These are phyloP conservation scores for Groenewaldozyma sp. DNA, from an alignment of 1,139 yeast genomes.

Conservation along the genomic window DNA sequence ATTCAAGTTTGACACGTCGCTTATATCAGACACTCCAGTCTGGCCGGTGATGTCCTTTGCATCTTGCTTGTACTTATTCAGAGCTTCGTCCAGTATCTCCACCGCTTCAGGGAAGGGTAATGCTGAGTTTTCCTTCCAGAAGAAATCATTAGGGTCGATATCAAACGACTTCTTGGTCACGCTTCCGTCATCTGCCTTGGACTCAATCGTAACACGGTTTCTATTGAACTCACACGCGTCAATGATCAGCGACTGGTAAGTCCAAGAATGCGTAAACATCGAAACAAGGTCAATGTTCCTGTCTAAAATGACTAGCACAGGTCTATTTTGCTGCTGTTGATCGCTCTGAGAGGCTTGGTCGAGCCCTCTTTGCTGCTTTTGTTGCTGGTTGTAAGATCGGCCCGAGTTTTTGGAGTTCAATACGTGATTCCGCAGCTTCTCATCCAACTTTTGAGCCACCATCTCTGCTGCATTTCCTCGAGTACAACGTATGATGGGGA, in stretches of 20 bases:
- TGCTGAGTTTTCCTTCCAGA: slow-evolving; percentile 78
- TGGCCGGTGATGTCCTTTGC: slow-evolving; percentile 77
- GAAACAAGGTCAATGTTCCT: slow-evolving; percentile 84
- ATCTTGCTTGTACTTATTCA: slow-evolving; percentile 71
- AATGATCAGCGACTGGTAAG: slow-evolving; percentile 90
- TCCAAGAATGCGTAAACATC: slow-evolving; percentile 97
- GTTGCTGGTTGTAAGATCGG: slow-evolving; percentile 23
- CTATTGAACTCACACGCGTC: slow-evolving; percentile 79
- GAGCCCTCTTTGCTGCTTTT: too few relatives aligned
- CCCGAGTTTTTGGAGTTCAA: slow-evolving; percentile 46
- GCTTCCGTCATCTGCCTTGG: slow-evolving; percentile 34
- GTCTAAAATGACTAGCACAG: slow-evolving; percentile 75
- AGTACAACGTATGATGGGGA: slow-evolving; percentile 88
- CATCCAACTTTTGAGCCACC: slow-evolving; percentile 79
- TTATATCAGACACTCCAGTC: slow-evolving; percentile 60
- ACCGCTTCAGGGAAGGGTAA: slow-evolving; percentile 97
- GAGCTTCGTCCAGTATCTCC: slow-evolving; percentile 82
- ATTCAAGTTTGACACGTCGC: slow-evolving; percentile 43
- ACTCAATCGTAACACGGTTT: slow-evolving; percentile 58
- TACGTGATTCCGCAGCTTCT: slow-evolving; percentile 73
- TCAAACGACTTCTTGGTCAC: slow-evolving; percentile 54
- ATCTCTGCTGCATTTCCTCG: slow-evolving; percentile 93
- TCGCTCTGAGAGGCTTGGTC: slow-evolving; percentile 1
- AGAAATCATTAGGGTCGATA: slow-evolving; percentile 85
- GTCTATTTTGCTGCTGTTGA: slow-evolving; percentile 37